Evolutionary conservation across 2,329 filamentous ascomycete species (phyloP).

Genomic region (Diaporthe australafricana): DNA sequence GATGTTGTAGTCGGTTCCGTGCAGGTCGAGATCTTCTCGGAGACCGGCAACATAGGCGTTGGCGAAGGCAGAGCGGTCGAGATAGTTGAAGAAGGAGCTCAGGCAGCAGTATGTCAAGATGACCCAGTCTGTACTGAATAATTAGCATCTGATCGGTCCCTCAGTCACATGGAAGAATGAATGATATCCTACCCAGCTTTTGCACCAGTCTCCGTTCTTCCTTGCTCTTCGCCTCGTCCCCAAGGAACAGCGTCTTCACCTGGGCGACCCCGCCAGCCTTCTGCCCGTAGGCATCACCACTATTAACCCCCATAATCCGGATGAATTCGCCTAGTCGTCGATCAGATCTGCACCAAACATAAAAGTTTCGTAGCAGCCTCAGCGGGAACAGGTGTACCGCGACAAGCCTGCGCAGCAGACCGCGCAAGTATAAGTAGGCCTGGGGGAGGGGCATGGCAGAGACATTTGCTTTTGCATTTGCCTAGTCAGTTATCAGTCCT

Average conservation of each 20-base stretch:
- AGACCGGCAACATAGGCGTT: conserved; percentile 57
- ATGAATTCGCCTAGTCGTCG: neutral
- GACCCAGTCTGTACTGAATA: neutral
- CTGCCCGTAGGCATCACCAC: neutral
- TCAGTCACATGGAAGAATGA: too few relatives aligned
- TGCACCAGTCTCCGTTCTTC: conserved; percentile 19
- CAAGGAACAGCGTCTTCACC: conserved; percentile 11
- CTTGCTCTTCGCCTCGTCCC: conserved; percentile 23
- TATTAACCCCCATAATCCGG: neutral
- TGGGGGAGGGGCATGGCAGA: conserved; percentile 6
- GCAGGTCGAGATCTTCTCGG: conserved; percentile 51
- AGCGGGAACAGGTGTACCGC: neutral
- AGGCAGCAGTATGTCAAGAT: conserved; percentile 48
- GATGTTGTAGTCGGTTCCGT: conserved; percentile 54
- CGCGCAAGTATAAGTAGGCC: conserved; percentile 4
- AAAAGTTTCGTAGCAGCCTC: neutral
- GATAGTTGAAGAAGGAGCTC: conserved; percentile 52
- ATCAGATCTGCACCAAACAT: neutral
- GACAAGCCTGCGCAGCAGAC: conserved; percentile 1
- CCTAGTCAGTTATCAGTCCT: conserved; percentile 7
- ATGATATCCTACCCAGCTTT: neutral
- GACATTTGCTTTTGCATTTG: neutral
- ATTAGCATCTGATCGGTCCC: neutral
- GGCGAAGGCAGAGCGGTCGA: conserved; percentile 56
- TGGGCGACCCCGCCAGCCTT: neutral